These are phyloP conservation scores for Pestalotiopsis fici DNA, from an alignment of 2,329 filamentous ascomycete genomes.

Conservation along the genomic window DNA sequence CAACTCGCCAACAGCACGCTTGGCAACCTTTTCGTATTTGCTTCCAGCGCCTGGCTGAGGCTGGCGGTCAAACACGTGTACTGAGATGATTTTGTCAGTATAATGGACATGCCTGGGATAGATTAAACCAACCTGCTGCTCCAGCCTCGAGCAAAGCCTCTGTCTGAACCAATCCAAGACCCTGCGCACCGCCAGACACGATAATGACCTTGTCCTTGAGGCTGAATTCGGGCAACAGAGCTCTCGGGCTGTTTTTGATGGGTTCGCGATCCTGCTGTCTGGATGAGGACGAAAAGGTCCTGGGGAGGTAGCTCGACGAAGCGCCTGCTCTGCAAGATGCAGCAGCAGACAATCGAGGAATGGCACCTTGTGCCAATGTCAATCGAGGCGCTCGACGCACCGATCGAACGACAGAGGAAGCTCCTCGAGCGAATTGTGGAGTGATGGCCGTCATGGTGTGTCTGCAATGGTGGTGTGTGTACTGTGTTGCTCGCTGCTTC, in stretches of 20 bases:
- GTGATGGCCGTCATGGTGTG: background rate
- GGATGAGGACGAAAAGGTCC: background rate
- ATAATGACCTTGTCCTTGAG: slow-evolving; percentile 73
- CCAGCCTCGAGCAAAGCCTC: slow-evolving; percentile 81
- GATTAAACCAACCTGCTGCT: slow-evolving; percentile 53
- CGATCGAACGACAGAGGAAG: background rate
- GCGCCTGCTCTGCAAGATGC: background rate
- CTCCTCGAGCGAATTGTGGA: background rate
- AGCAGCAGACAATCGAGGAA: background rate
- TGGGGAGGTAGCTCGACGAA: background rate
- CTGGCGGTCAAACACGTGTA: slow-evolving; percentile 68
- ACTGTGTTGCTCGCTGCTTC: background rate
- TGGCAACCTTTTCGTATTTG: slow-evolving; percentile 66
- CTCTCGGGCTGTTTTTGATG: slow-evolving; percentile 11
- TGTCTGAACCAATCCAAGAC: slow-evolving; percentile 75
- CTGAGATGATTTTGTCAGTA: slow-evolving; percentile 31
- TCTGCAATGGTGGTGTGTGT: background rate
- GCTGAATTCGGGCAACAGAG: slow-evolving; percentile 69
- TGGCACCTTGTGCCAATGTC: background rate
- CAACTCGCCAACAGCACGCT: slow-evolving; percentile 64
- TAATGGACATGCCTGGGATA: background rate
- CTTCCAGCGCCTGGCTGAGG: slow-evolving; percentile 51
- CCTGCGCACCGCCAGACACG: slow-evolving; percentile 76
- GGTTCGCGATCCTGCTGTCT: background rate
- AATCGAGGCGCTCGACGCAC: background rate